These are phyloP conservation scores for Fraxinus quadrangulata DNA, from an alignment of 257 asterid genomes.

Conservation along the genomic window DNA sequence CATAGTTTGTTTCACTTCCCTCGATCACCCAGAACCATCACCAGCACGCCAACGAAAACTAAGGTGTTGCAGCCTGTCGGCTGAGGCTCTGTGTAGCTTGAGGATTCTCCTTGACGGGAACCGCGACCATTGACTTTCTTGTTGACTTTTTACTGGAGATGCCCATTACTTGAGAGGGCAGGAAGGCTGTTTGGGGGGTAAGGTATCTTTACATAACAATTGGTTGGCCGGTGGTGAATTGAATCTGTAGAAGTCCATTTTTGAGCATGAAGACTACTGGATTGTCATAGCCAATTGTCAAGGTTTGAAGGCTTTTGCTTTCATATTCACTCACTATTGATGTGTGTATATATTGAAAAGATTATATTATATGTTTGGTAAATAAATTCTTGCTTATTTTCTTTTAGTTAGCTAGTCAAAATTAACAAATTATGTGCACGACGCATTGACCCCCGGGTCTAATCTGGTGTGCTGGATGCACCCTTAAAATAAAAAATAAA, in stretches of 20 bases:
- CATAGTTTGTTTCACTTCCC: constrained; percentile 54
- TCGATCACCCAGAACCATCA: constrained; percentile 43
- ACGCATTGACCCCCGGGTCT: too few species aligned
- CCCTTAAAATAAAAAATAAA: too few species aligned
- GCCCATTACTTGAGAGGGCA: constrained; percentile 22
- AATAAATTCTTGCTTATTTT: too few species aligned
- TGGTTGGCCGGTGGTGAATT: constrained; percentile 37
- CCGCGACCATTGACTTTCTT: constrained; percentile 28
- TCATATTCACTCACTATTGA: background rate
- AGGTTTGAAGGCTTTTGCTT: constrained; percentile 17
- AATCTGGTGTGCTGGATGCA: too few species aligned
- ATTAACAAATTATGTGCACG: too few species aligned
- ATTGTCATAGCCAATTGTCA: constrained; percentile 15
- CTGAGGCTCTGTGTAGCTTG: constrained; percentile 66
- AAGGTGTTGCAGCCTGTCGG: constrained; percentile 67
- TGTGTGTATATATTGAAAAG: too few species aligned
- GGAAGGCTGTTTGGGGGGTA: constrained; percentile 26
- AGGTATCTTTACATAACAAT: constrained; percentile 36
- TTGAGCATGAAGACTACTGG: constrained; percentile 10
- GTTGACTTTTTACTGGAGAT: background rate
- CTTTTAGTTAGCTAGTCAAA: too few species aligned
- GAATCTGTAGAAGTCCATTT: constrained; percentile 18
- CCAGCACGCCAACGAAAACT: constrained; percentile 42
- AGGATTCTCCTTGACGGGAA: constrained; percentile 56
- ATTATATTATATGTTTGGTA: too few species aligned